Conservation (phyloP, 768 basidiomycete genomes). For the Amyloporia xantha region DNA sequence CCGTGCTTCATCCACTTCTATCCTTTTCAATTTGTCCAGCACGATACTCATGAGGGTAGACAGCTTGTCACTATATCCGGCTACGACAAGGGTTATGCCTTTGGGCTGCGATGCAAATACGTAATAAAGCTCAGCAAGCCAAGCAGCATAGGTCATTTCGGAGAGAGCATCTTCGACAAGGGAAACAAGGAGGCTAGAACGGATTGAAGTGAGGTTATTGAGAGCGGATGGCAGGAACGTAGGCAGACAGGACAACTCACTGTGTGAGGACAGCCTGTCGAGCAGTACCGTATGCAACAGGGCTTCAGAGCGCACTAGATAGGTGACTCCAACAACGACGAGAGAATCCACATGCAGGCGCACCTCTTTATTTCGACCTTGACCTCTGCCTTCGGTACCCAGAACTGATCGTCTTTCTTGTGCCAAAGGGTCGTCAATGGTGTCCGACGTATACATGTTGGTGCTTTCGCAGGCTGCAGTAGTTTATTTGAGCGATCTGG, state of each 20-base stretch:
- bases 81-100: conserved; percentile 33
- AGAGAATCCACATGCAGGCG: conserved; percentile 3
- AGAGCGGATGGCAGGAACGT: no score
- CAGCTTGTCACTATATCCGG: conserved; percentile 50
- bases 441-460: conserved; percentile 31
- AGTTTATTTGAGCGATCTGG: no score
- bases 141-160: conserved; percentile 47
- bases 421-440: conserved; percentile 38
- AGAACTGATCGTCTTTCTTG: conserved; percentile 55
- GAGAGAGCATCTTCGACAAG: conserved; percentile 41
- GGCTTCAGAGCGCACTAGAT: conserved; percentile 18
- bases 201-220: neutral
- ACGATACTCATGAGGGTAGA: conserved; percentile 37
- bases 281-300: conserved; percentile 25
- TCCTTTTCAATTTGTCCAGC: conserved; percentile 31
- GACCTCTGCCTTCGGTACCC: conserved; percentile 42
- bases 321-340: neutral
- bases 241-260: conserved; percentile 18
- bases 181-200: conserved; percentile 17
- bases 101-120: conserved; percentile 24
- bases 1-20: conserved; percentile 33
- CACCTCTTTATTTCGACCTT: conserved; percentile 32
- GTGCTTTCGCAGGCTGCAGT: conserved; percentile 30
- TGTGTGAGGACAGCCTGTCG: conserved; percentile 20
- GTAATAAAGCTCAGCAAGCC: conserved; percentile 43